A percentile compares a stretch with the other conserved stretches of the same genome.
Conservation (phyloP, 331 rosid genomes). For the Saraca asoca region DNA sequence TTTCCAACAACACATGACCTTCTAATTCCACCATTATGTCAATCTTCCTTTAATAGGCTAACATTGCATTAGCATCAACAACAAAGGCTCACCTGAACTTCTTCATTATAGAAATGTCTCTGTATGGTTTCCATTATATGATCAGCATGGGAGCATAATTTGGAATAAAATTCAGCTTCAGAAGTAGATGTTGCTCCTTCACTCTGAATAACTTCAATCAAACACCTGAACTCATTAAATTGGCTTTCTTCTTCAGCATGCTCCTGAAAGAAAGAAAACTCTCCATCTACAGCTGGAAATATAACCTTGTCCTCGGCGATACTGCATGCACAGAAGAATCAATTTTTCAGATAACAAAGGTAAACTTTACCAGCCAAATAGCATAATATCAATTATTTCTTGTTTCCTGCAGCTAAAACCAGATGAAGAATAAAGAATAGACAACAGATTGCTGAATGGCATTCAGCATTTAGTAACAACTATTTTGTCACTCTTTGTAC, state of each 20-base stretch:
- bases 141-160: constrained; percentile 91
- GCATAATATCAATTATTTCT: constrained; percentile 23
- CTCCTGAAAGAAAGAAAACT: constrained; percentile 81
- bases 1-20: not conserved
- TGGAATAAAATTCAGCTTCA: constrained; percentile 78
- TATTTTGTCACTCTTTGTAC: constrained; percentile 11
- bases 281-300: constrained; percentile 97
- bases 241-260: constrained; percentile 95
- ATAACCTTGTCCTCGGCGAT: constrained; percentile 97
- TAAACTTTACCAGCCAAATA: constrained; percentile 15
- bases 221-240: constrained; percentile 81
- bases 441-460: constrained; percentile 16
- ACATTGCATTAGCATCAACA: constrained; percentile 23
- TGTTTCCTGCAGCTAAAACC: not conserved
- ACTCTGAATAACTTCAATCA: constrained; percentile 86
- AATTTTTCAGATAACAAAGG: constrained; percentile 40
- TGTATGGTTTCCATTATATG: constrained; percentile 90
- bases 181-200: constrained; percentile 81
- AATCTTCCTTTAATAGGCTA: constrained; percentile 22
- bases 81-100: constrained; percentile 75
- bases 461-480: constrained; percentile 13
- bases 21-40: constrained; percentile 12
- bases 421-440: constrained; percentile 5
- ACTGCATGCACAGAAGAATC: constrained; percentile 59
- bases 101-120: constrained; percentile 86